Conservation (phyloP, 2,329 filamentous ascomycete genomes). For the Coniochaeta ligniaria region DNA sequence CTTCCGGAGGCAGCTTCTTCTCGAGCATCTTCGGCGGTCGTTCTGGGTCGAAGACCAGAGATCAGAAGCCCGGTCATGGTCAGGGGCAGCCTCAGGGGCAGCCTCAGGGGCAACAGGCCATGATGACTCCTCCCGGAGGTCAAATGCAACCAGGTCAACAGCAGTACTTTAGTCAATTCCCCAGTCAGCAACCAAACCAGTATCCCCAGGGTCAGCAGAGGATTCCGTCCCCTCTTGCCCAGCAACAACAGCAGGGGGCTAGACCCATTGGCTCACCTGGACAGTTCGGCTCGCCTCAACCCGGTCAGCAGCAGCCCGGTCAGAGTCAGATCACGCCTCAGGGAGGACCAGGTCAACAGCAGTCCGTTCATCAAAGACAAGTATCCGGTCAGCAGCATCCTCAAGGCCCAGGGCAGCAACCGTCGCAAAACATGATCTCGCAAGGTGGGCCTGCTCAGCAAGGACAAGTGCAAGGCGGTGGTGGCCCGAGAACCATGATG, state of each 20-base stretch:
- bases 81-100: not conserved
- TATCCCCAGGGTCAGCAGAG: not conserved
- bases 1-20: not conserved
- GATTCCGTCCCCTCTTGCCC: not conserved
- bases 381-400: not conserved
- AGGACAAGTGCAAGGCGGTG: not conserved
- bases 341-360: not conserved
- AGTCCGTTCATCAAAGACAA: not conserved
- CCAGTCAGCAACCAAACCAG: constrained; percentile 6
- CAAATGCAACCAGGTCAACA: not conserved
- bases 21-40: not conserved
- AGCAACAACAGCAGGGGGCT: not conserved
- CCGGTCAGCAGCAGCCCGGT: not conserved
- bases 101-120: not conserved
- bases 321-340: not conserved
- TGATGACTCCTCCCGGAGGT: not conserved
- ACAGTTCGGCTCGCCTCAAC: not conserved
- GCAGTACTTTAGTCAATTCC: not conserved
- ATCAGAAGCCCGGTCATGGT: not conserved
- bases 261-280: not conserved
- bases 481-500: not conserved
- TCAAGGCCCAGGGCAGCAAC: not conserved
- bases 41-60: not conserved
- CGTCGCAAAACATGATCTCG: constrained; percentile 5
- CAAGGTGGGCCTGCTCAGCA: constrained; percentile 7